Conservation (phyloP, 495 filamentous ascomycete species). For the Cladorrhinum samala region DNA sequence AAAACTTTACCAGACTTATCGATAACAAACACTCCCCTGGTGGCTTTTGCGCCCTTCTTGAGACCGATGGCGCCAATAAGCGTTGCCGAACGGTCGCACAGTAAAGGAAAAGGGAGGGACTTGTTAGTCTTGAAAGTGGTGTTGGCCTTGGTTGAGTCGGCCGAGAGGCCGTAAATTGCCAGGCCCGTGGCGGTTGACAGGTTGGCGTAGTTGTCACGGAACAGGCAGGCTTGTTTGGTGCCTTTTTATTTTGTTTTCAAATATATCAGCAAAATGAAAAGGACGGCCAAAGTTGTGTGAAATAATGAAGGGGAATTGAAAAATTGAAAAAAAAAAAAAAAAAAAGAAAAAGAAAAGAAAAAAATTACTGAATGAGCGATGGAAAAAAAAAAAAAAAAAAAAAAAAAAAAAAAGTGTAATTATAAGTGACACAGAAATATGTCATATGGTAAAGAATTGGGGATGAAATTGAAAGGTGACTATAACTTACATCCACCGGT, state of each 20-base stretch:
- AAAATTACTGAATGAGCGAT: not conserved
- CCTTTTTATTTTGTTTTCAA: conserved; percentile 34
- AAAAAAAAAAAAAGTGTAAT: not conserved
- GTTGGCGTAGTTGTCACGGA: conserved; percentile 72
- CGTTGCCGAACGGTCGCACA: conserved; percentile 70
- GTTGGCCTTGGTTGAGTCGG: conserved; percentile 82
- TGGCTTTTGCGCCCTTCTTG: conserved; percentile 68
- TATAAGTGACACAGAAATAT: not conserved
- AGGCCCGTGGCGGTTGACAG: conserved; percentile 72
- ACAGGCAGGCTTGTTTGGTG: conserved; percentile 87
- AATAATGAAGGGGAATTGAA: not conserved
- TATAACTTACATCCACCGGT: conserved; percentile 83
- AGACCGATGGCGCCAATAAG: conserved; percentile 71
- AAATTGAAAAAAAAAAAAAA: not conserved
- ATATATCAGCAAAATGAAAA: not conserved
- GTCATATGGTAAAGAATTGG: not conserved
- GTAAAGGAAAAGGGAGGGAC: conserved; percentile 76
- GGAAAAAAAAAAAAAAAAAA: not conserved
- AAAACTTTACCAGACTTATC: conserved; percentile 69
- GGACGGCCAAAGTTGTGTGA: too few species aligned
- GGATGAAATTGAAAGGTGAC: not conserved
- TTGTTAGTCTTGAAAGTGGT: conserved; percentile 86
- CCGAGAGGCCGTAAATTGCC: conserved; percentile 80
- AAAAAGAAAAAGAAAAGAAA: not conserved
- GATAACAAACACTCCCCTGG: conserved; percentile 79